phyloP scores from a whole-genome alignment of 495 filamentous ascomycete genomes.

The Aspergillus bridgeri region DNA sequence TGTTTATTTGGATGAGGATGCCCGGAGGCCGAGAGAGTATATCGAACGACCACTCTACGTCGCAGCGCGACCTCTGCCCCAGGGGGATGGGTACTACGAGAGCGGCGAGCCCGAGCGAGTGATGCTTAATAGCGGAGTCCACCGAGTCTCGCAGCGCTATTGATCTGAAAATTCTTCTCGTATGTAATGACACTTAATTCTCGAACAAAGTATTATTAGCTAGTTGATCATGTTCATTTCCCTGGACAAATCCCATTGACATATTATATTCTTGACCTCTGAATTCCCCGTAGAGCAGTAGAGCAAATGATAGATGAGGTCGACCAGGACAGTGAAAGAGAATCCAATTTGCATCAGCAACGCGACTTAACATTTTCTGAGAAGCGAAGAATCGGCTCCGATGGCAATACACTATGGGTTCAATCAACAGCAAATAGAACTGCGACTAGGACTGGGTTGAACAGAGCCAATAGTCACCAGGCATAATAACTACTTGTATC shows the following conservation, averaged over 20 bases:
- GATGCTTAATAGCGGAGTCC: conserved; percentile 29
- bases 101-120: conserved; percentile 31
- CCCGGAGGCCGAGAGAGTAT: conserved; percentile 37
- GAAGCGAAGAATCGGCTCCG: too few relatives aligned
- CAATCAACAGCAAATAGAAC: too few relatives aligned
- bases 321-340: too few relatives aligned
- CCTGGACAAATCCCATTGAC: neutral
- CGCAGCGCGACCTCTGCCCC: conserved; percentile 20
- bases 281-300: too few relatives aligned
- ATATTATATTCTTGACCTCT: neutral
- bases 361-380: too few relatives aligned
- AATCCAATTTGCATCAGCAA: too few relatives aligned
- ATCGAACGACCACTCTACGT: conserved; percentile 43
- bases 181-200: neutral
- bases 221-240: neutral
- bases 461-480: too few relatives aligned
- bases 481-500: too few relatives aligned
- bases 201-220: neutral
- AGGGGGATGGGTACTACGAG: conserved; percentile 40
- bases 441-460: too few relatives aligned
- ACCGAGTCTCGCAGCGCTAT: conserved; percentile 31
- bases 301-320: too few relatives aligned
- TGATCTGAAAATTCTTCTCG: conserved; percentile 13
- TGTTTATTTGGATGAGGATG: conserved; percentile 40
- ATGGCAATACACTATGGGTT: too few relatives aligned